These are phyloP conservation scores for Rubroshorea leprosula DNA, from an alignment of 345 rosid genomes.

Conservation along the genomic window DNA sequence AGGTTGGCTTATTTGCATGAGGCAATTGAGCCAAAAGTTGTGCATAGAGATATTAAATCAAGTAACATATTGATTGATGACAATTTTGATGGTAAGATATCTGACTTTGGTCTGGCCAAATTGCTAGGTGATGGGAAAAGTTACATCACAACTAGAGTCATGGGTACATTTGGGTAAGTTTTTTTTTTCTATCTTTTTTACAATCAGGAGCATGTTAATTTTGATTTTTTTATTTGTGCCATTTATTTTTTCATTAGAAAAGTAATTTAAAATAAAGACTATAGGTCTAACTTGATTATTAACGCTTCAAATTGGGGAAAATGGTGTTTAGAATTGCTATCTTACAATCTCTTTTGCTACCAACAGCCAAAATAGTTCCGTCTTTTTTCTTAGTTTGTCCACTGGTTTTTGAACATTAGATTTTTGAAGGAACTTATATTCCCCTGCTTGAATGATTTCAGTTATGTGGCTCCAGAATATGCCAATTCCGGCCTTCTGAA, in stretches of 20 bases:
- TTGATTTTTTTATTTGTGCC: too few species aligned
- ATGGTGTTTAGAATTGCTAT: too few species aligned
- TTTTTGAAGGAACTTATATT: not conserved
- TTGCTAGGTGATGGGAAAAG: conserved; percentile 86
- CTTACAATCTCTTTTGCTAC: not conserved
- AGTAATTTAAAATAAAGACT: too few species aligned
- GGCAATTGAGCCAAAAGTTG: conserved; percentile 98
- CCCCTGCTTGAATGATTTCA: conserved; percentile 24
- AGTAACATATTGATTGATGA: conserved; percentile 90
- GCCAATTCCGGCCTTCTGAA: conserved; percentile 89
- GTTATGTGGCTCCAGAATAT: conserved; percentile 95
- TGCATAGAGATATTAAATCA: conserved; percentile 94
- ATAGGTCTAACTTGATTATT: too few species aligned
- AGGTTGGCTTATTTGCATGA: conserved; percentile 91
- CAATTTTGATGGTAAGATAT: conserved; percentile 78
- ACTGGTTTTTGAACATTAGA: too few species aligned
- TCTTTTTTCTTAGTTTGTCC: conserved; percentile 8
- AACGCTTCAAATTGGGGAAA: too few species aligned
- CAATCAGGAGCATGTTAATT: too few species aligned
- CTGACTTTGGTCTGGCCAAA: conserved; percentile 95
- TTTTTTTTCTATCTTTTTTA: conserved; percentile 6
- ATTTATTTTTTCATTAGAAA: too few species aligned
- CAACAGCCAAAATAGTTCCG: not conserved
- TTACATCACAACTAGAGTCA: conserved; percentile 85
- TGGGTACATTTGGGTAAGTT: conserved; percentile 98